Conservation (phyloP, 148 eudicot genomes). For the Diospyros lotus region DNA sequence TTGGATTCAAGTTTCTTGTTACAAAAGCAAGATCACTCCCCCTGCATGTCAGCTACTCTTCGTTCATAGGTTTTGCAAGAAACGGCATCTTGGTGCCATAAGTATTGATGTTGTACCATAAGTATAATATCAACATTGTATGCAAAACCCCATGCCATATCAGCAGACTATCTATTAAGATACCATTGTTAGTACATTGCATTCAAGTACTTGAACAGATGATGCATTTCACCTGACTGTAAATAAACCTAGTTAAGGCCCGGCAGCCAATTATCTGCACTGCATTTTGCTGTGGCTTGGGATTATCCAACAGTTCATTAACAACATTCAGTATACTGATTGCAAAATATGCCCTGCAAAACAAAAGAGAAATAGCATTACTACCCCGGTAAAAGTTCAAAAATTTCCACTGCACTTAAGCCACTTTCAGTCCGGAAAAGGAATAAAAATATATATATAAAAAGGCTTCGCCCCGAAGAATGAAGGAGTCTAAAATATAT, state of each 20-base stretch:
- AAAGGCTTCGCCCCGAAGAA: background rate
- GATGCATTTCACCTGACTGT: constrained; percentile 55
- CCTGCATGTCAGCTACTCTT: background rate
- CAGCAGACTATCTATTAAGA: background rate
- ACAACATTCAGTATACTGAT: constrained; percentile 59
- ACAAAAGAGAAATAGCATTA: background rate
- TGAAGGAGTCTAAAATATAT: background rate
- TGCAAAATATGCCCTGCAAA: constrained; percentile 72
- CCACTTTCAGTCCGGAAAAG: background rate
- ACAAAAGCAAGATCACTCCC: background rate
- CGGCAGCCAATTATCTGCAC: constrained; percentile 64
- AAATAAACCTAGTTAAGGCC: constrained; percentile 64
- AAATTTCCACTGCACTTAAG: background rate
- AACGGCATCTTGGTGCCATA: background rate
- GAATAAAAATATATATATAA: background rate
- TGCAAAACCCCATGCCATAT: no score
- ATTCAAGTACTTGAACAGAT: background rate
- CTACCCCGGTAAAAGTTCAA: background rate
- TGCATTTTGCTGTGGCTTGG: constrained; percentile 39
- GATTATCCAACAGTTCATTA: constrained; percentile 57
- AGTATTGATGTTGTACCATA: background rate
- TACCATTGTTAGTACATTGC: background rate
- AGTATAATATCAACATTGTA: background rate
- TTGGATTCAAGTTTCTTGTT: background rate
- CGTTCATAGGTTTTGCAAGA: no score